Evolutionary conservation across 768 basidiomycete genomes (phyloP).

Genomic region (Melanogaster broomeanus): DNA sequence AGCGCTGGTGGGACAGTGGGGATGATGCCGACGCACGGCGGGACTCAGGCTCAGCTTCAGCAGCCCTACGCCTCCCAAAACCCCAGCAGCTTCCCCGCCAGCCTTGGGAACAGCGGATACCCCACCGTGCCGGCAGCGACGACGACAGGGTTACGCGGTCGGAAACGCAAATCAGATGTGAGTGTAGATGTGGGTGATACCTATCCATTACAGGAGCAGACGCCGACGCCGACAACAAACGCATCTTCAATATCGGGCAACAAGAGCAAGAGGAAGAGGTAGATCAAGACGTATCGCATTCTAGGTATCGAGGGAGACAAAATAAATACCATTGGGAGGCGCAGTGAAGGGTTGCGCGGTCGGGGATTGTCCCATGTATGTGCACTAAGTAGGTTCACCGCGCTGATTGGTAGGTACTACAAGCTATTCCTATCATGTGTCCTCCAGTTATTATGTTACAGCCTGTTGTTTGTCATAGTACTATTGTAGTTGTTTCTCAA

Average conservation of each 20-base stretch:
- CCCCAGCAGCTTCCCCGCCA: neutral
- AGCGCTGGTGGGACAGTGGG: neutral
- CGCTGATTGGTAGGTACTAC: neutral
- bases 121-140: neutral
- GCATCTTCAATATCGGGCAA: slow-evolving; percentile 10
- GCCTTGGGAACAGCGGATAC: neutral
- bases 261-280: slow-evolving; percentile 33
- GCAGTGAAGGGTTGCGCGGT: too few relatives aligned
- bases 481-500: neutral
- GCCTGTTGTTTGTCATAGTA: neutral
- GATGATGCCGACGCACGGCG: neutral
- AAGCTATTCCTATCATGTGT: neutral
- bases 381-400: too few relatives aligned
- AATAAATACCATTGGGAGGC: too few relatives aligned
- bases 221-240: neutral
- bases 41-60: neutral
- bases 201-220: neutral
- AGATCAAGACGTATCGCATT: neutral
- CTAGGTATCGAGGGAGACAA: too few relatives aligned
- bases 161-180: slow-evolving; percentile 44
- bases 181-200: slow-evolving; percentile 13
- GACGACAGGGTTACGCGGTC: slow-evolving; percentile 15
- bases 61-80: neutral
- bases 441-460: neutral
- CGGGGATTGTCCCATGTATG: too few relatives aligned